phyloP scores from a whole-genome alignment of 331 rosid species.

The Arachis monticola region DNA sequence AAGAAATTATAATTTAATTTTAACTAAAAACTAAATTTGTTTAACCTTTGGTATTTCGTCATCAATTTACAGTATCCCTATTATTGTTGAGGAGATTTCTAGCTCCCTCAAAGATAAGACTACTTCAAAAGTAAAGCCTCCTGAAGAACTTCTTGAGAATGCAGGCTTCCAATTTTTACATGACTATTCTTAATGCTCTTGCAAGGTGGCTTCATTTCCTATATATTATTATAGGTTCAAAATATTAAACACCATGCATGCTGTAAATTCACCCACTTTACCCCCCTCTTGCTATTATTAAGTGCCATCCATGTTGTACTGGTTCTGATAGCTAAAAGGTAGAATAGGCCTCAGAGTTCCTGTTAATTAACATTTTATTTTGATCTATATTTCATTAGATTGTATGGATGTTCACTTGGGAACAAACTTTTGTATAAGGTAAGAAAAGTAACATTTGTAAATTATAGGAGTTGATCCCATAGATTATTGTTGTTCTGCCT shows the following conservation, averaged over 20 bases:
- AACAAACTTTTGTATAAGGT: constrained; percentile 48
- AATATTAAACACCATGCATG: constrained; percentile 34
- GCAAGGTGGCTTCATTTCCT: too few species aligned
- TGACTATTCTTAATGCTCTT: constrained; percentile 51
- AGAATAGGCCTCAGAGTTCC: constrained; percentile 55
- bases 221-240: too few species aligned
- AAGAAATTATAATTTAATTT: neutral
- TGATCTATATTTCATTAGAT: constrained; percentile 34
- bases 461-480: constrained; percentile 44
- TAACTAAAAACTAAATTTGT: neutral
- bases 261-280: constrained; percentile 56
- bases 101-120: constrained; percentile 55
- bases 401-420: constrained; percentile 47
- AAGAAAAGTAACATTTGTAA: constrained; percentile 40
- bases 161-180: constrained; percentile 81
- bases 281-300: constrained; percentile 3
- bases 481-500: constrained; percentile 40
- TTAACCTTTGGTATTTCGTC: constrained; percentile 34
- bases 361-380: constrained; percentile 43
- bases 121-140: constrained; percentile 61
- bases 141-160: constrained; percentile 67
- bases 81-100: constrained; percentile 70
- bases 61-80: constrained; percentile 71
- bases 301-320: constrained; percentile 45
- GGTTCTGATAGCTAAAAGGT: constrained; percentile 53